phyloP scores from a whole-genome alignment of 2,329 filamentous ascomycete species.

The Hypoxylon sp. region DNA sequence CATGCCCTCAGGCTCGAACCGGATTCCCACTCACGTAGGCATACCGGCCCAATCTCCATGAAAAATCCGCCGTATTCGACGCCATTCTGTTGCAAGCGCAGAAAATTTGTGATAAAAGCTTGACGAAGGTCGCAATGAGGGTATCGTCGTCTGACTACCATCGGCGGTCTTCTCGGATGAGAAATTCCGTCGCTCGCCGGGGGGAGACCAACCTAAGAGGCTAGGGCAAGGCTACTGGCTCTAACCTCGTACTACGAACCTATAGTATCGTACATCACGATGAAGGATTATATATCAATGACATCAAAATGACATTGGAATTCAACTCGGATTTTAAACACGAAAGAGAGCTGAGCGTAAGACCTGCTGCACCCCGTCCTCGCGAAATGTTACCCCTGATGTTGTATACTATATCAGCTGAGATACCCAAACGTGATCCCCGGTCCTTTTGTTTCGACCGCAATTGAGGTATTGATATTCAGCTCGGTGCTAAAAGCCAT shows the following conservation, averaged over 20 bases:
- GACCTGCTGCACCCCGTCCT: slow-evolving; percentile 19
- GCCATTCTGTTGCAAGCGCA: slow-evolving; percentile 15
- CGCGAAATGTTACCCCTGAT: slow-evolving; percentile 32
- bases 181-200: slow-evolving; percentile 1
- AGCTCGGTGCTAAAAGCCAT: slow-evolving; percentile 29
- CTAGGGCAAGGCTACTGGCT: slow-evolving; percentile 30
- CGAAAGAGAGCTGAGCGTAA: slow-evolving; percentile 8
- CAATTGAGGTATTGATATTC: slow-evolving; percentile 23
- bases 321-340: slow-evolving; percentile 8
- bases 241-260: slow-evolving; percentile 27
- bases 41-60: slow-evolving; percentile 38
- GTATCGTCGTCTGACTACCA: slow-evolving; percentile 16
- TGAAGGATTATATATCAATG: slow-evolving; percentile 33
- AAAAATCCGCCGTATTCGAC: slow-evolving; percentile 18
- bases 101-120: slow-evolving; percentile 13
- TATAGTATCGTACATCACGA: slow-evolving; percentile 33
- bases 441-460: slow-evolving; percentile 23
- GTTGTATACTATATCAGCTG: slow-evolving; percentile 24
- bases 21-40: slow-evolving; percentile 25
- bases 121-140: slow-evolving; percentile 7
- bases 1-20: slow-evolving; percentile 34
- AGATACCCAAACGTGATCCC: slow-evolving; percentile 19
- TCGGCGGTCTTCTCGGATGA: not conserved
- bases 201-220: slow-evolving; percentile 13
- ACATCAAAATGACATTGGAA: slow-evolving; percentile 40